These are phyloP conservation scores for Flaveria floridana DNA, from an alignment of 140 eudicot species.

Conservation along the genomic window DNA sequence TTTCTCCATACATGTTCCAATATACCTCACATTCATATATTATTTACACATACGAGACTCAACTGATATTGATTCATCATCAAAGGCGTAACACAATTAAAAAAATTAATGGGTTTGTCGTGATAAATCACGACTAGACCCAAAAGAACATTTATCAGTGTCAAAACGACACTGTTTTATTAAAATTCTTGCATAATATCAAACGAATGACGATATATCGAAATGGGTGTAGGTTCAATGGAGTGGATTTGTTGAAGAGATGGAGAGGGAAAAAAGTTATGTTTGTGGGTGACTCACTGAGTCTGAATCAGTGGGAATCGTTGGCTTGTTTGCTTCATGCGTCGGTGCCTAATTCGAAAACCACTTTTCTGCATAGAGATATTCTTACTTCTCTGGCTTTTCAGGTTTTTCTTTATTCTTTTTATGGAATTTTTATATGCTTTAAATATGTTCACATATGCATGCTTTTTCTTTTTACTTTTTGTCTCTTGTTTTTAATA, in stretches of 20 bases:
- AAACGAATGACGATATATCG: background rate
- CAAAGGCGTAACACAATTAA: background rate
- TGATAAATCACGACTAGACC: background rate
- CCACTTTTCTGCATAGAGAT: constrained; percentile 37
- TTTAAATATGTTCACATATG: background rate
- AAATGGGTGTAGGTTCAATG: constrained; percentile 58
- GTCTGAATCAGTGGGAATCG: constrained; percentile 85
- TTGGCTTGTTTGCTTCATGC: constrained; percentile 86
- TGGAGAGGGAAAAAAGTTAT: constrained; percentile 92
- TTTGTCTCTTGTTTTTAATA: constrained; percentile 12
- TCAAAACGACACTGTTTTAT: background rate
- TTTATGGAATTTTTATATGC: background rate
- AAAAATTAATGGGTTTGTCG: background rate
- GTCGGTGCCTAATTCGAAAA: constrained; percentile 67
- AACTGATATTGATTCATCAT: no score
- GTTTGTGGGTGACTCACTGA: constrained; percentile 99
- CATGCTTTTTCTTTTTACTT: background rate
- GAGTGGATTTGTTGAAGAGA: constrained; percentile 62
- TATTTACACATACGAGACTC: background rate
- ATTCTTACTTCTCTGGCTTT: constrained; percentile 63
- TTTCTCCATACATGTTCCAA: no score
- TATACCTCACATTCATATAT: background rate
- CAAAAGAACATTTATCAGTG: background rate
- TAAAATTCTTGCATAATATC: background rate
- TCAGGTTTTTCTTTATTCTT: constrained; percentile 46